Percentiles rank a stretch among this genome's conserved stretches.
Conservation (phyloP, 257 asterid species). For the Solanum sejunctum region DNA sequence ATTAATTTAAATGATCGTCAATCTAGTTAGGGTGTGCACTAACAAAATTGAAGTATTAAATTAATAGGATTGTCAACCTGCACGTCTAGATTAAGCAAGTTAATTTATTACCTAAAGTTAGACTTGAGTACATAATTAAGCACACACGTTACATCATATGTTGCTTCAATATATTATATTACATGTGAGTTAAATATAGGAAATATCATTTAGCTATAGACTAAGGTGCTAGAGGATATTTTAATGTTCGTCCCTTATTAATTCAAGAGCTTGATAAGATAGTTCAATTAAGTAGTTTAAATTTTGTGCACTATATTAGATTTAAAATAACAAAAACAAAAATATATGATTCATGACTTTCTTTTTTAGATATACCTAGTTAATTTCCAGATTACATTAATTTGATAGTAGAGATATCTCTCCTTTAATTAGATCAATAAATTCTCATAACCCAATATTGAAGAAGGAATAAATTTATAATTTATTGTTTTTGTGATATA, state of each 20-base stretch:
- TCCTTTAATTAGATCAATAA: neutral
- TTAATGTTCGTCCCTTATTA: neutral
- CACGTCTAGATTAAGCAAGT: neutral
- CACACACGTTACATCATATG: neutral
- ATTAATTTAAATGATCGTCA: neutral
- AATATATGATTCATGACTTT: no score
- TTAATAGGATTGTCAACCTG: neutral
- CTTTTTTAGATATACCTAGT: no score
- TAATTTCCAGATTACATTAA: no score
- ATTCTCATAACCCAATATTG: neutral
- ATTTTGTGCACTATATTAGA: no score
- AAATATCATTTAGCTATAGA: neutral
- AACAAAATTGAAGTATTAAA: neutral
- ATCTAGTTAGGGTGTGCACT: neutral
- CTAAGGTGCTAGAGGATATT: neutral
- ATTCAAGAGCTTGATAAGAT: neutral
- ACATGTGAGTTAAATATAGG: neutral
- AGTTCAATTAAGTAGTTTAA: no score
- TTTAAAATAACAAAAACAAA: no score
- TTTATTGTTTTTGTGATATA: no score
- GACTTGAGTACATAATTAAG: neutral
- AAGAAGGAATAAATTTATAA: neutral
- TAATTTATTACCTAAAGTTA: neutral
- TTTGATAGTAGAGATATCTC: neutral
- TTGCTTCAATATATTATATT: neutral